Evolutionary conservation across 2,329 filamentous ascomycete species (phyloP), one percentile per base, ranked within the genome.

Genomic region (Amauroascus verrucosus): DNA sequence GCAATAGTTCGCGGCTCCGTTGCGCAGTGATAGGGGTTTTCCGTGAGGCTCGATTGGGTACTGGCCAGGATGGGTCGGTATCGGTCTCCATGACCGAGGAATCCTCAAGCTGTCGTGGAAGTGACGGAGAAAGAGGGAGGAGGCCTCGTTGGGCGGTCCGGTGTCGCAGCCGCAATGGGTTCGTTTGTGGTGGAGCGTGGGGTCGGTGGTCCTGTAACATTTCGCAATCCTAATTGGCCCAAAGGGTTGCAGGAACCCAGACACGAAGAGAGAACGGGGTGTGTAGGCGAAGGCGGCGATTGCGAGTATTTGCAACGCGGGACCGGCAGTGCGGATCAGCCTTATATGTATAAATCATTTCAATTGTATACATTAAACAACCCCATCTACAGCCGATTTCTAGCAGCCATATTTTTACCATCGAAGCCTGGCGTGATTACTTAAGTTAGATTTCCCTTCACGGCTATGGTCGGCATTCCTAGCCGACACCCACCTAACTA

Each of bases 11-110:
- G 43, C 35, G 22, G 43, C 37, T 41, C 37, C n/a, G 37, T 32
- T 48, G 51, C 45, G 20, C 35, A 44, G 8, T 41, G 33, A 43
- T 53, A 35, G 51, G 51, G 26, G n/a, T n/a, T 41, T 33, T 53
- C 26, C 16, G 41, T 14, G 45, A 43, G 24, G 44, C 51, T 48
- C 33, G 45, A 48, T 53, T 48, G 35, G 22, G 33, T 48, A 18
- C 28, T 35, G 50, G 50, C 33, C 43, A 48, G 37, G 50, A 53
- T 37, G 35, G 51, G 14, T 53, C 44, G 44, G 44, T 32, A 24
- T 47, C 45, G 51, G 43, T 41, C 51, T 33, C 51, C 51, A 53
- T 53, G 51, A 48, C 51, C 51, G 44, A 53, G 37, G 51, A 20
- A 43, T 7, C 14, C 24, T 2, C 9, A 28, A 14, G 13, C 4